Evolutionary conservation across 2,329 filamentous ascomycete species (phyloP).

Genomic region (Ophidiomyces ophidiicola): DNA sequence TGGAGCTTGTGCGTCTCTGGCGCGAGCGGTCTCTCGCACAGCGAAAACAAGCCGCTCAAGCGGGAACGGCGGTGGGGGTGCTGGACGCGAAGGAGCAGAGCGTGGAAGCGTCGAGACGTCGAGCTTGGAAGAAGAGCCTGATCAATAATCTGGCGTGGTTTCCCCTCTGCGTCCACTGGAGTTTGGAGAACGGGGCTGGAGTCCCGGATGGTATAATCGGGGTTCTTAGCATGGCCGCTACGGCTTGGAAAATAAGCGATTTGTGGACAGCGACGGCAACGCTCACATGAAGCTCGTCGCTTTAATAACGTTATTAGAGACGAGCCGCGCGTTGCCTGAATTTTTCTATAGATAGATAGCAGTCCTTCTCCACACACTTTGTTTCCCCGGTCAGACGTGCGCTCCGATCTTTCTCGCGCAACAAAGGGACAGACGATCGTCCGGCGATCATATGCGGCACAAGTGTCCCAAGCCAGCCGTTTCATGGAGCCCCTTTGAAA

Average conservation of each 20-base stretch:
- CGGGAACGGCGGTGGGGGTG: slow-evolving; percentile 4
- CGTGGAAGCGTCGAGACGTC: slow-evolving; percentile 34
- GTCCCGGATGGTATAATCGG: slow-evolving; percentile 49
- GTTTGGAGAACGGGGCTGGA: slow-evolving; percentile 51
- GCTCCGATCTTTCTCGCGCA: no score
- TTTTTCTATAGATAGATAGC: no score
- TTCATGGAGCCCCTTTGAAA: no score
- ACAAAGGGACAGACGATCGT: no score
- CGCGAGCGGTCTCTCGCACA: slow-evolving; percentile 26
- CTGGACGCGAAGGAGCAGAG: slow-evolving; percentile 19
- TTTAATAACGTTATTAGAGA: no score
- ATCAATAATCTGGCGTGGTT: slow-evolving; percentile 63
- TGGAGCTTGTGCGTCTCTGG: slow-evolving; percentile 60
- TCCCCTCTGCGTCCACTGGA: slow-evolving; percentile 76
- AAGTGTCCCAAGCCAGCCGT: no score
- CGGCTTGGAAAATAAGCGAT: slow-evolving; percentile 34
- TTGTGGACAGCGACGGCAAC: slow-evolving; percentile 34
- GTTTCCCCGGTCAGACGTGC: no score
- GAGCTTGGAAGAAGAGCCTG: slow-evolving; percentile 48
- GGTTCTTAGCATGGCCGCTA: slow-evolving; percentile 43
- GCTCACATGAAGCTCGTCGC: no score
- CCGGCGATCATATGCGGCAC: no score
- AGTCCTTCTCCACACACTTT: no score
- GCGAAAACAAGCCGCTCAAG: slow-evolving; percentile 14
- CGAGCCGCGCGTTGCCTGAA: no score